Conservation (phyloP, 73 alveolate species). For the Effrenium voratum region DNA sequence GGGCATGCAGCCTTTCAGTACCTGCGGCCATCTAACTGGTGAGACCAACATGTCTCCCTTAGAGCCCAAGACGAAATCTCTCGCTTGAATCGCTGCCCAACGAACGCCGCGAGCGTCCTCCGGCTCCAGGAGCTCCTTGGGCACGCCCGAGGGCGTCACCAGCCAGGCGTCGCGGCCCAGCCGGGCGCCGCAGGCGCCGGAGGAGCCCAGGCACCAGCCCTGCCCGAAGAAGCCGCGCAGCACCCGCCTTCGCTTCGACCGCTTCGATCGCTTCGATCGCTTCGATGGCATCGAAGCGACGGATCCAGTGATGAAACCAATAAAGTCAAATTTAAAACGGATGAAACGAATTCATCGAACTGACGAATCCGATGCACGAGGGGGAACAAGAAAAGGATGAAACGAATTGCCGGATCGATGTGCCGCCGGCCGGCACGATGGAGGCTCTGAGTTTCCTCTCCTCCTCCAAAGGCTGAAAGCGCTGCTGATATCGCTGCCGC, state of each 20-base stretch:
- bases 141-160: constrained; percentile 90
- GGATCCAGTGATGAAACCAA: too few relatives aligned
- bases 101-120: constrained; percentile 13
- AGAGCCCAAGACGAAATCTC: neutral
- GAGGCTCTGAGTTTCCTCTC: neutral
- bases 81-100: neutral
- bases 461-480: constrained; percentile 45
- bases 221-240: constrained; percentile 57
- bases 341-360: too few relatives aligned
- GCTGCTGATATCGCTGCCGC: constrained; percentile 51
- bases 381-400: too few relatives aligned
- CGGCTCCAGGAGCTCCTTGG: constrained; percentile 61
- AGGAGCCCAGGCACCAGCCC: constrained; percentile 93
- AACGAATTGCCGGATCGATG: too few relatives aligned
- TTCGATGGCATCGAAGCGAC: too few relatives aligned
- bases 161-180: neutral
- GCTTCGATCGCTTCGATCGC: too few relatives aligned
- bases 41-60: too few relatives aligned
- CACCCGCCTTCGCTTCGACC: too few relatives aligned
- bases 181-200: constrained; percentile 66
- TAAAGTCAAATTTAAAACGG: too few relatives aligned
- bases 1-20: too few relatives aligned
- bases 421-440: neutral
- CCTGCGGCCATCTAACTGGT: too few relatives aligned
- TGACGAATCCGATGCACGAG: too few relatives aligned